These are phyloP conservation scores for Eucalyptus curtisii DNA, from an alignment of 345 rosid species.

Conservation along the genomic window DNA sequence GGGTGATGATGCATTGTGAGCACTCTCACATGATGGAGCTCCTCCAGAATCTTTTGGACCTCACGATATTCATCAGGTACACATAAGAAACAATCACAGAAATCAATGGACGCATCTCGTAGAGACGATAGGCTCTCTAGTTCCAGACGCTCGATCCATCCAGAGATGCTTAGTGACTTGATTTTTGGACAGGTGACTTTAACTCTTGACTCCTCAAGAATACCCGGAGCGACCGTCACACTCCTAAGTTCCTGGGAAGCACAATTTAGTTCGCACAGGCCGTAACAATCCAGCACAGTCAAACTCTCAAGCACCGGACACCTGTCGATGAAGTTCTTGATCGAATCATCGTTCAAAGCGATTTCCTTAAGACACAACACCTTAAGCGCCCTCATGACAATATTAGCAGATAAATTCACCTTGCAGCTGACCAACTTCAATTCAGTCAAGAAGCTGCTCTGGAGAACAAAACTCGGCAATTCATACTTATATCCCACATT, in stretches of 20 bases:
- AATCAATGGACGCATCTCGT: neutral
- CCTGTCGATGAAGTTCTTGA: neutral
- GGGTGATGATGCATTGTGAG: neutral
- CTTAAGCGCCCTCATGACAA: neutral
- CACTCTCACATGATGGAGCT: neutral
- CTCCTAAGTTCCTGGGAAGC: neutral
- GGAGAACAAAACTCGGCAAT: neutral
- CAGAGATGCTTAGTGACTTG: neutral
- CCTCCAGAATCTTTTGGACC: neutral
- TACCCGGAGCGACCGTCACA: neutral
- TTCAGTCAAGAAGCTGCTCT: neutral
- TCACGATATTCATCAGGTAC: neutral
- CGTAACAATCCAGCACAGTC: neutral
- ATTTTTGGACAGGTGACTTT: neutral
- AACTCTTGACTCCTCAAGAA: neutral
- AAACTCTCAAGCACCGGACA: conserved; percentile 1
- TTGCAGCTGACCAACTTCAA: neutral
- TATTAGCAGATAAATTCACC: neutral
- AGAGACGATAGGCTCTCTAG: neutral
- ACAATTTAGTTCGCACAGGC: neutral
- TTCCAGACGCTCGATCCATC: conserved; percentile 1
- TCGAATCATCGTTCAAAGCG: neutral
- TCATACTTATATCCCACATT: neutral
- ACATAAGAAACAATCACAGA: neutral
- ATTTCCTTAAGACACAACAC: neutral